A percentile compares a stretch with the other conserved stretches of the same genome.
phyloP scores from a whole-genome alignment of 2,329 filamentous ascomycete genomes.

The Trichoderma koningii region DNA sequence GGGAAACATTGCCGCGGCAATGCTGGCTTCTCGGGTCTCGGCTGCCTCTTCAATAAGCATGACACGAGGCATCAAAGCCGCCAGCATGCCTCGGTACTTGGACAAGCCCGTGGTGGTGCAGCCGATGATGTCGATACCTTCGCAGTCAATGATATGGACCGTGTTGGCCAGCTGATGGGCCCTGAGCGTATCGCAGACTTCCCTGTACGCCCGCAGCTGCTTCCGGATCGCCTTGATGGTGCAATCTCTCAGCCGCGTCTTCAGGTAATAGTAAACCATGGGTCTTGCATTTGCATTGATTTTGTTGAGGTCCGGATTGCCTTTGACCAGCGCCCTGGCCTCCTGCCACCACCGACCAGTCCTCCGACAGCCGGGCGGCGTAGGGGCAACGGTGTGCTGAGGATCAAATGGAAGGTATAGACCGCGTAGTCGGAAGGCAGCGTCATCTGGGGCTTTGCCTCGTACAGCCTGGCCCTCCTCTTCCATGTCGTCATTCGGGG shows the following conservation, averaged over 20 bases:
- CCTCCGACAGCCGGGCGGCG: not conserved
- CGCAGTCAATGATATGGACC: constrained; percentile 43
- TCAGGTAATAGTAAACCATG: constrained; percentile 66
- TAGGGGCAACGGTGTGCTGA: not conserved
- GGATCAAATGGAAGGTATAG: constrained; percentile 16
- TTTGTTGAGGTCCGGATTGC: constrained; percentile 58
- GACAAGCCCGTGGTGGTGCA: constrained; percentile 78
- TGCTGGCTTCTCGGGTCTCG: constrained; percentile 68
- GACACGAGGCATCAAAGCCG: constrained; percentile 64
- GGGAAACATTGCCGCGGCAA: constrained; percentile 54
- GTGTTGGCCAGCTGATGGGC: constrained; percentile 62
- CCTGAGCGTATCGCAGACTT: constrained; percentile 54
- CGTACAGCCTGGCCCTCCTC: not conserved
- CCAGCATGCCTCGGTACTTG: constrained; percentile 74
- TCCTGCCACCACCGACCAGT: constrained; percentile 27
- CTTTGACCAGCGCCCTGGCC: constrained; percentile 28
- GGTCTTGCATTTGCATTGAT: constrained; percentile 60
- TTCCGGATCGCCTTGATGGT: constrained; percentile 51
- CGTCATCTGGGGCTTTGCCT: constrained; percentile 2
- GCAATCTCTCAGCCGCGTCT: constrained; percentile 53
- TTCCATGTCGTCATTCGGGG: not conserved
- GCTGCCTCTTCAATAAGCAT: constrained; percentile 80
- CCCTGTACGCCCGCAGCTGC: constrained; percentile 53
- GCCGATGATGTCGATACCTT: constrained; percentile 56
- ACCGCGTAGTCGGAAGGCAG: constrained; percentile 1